Evolutionary conservation across 495 filamentous ascomycete species (phyloP), one percentile per base, ranked within the genome.

Genomic region (Cercophora sp.): DNA sequence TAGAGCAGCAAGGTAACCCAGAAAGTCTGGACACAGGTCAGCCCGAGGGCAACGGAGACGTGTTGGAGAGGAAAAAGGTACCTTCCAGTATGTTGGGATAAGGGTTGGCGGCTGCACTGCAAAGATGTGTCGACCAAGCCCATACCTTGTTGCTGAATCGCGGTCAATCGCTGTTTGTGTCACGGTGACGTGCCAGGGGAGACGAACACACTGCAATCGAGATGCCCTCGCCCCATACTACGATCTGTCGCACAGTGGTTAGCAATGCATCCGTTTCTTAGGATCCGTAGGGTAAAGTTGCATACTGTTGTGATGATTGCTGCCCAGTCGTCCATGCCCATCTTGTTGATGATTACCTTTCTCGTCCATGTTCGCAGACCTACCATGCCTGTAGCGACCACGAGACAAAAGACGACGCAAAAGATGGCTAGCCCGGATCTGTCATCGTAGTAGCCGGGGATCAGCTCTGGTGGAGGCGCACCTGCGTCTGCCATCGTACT

Each of bases 1-100:
- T 76, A 76, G 15, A 71, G 57, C n/a, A 69, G 61, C 13, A 76
- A 72, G 25, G 68, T 72, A 37, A 66, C 54, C 52, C 72, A 76
- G 49, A 74, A 74, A 1, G 55, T 58, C 66, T 72, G 25, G 10
- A 1, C 5, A 8, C 22, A 19, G 4, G 37, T 41, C 15, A 41
- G 37, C 18, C 22, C 15, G 37, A n/a, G n/a, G 23, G 4, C 32
- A 10, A 10, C 13, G 26, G 23, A 20, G 18, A 18, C 34, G 10
- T 1, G 13, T 34, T 23, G 19, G 27, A 19, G 13, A 25, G 41
- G 41, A 13, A 20, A n/a, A n/a, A 8, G 23, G 42, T 46, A 46
- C 42, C 42, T 48, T 48, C 44, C 44, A 48, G 19, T 48, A 48
- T 2, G 20, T 19, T 5, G 15, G 8, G 29, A 48, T 10, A 3